Base-by-base conservation (phyloP, 2,329 filamentous ascomycete species). In the Zasmidium cellare region DNA sequence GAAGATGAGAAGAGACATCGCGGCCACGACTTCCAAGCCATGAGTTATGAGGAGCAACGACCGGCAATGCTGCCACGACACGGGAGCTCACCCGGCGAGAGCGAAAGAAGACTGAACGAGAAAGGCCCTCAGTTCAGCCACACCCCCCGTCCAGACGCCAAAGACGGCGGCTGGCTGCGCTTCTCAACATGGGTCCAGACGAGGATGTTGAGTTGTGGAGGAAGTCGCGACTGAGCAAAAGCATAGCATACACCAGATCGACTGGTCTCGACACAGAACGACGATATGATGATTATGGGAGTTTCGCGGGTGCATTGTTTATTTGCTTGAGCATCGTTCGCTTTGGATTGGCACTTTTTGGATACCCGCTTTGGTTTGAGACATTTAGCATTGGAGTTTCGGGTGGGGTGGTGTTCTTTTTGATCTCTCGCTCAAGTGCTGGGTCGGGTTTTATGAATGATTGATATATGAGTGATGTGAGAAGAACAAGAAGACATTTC, bases 121-220 rank as follows among this genome's bases (percentile, higher is more conserved):
- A 56, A 56, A 46, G 41, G 7, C 2, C 31, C 46, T 28, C 23
- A 38, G 18, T 50, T 7, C 14, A 24, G 14, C 9, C 57, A 24
- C 55, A 54, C 46, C 55, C 51, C 41, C 46, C 31, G 19, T 35
- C 53, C 41, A 28, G 58, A 51, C n/a, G 52, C 44, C 56, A 53
- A 47, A 28, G 12, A 24, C 18, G 61, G 63, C 25, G 69, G 75
- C 20, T 84, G 82, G 82, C 74, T 82, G 57, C 74, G 79, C 22
- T 84, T 84, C 66, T 72, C 83, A 55, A 82, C 82, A 1, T 85
- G 82, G 82, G 73, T 83, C 59, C 77, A 79, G 66, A 84, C 82
- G 28, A 75, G 82, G 57, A 69, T 84, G 56, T 77, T 84, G 62
- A 80, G 82, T 62, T 75, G 83, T 57, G 74, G 75, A 2, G 56